Conservation (phyloP, 2,329 filamentous ascomycete genomes). For the Colletotrichum viniferum region DNA sequence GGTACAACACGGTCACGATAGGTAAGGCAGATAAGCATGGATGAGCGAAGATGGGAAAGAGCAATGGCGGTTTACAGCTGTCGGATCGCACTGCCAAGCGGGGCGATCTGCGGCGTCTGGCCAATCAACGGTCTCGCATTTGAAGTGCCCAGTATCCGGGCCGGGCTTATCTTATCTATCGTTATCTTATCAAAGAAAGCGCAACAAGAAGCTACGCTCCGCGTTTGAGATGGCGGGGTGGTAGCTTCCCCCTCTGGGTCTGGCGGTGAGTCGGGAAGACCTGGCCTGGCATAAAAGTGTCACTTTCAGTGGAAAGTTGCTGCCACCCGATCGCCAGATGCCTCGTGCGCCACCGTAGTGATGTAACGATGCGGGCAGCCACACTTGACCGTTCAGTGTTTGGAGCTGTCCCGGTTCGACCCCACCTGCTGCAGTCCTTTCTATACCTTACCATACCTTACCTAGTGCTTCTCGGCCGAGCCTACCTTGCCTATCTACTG, state of each 20-base stretch:
- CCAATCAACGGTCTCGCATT: neutral
- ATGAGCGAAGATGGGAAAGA: neutral
- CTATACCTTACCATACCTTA: neutral
- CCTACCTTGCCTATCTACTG: neutral
- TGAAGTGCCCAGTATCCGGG: neutral
- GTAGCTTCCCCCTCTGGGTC: neutral
- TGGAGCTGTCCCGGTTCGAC: neutral
- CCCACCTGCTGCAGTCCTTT: neutral
- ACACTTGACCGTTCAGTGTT: neutral
- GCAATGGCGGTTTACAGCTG: neutral
- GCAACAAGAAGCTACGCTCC: neutral
- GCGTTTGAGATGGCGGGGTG: neutral
- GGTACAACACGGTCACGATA: neutral
- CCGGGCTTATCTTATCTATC: neutral
- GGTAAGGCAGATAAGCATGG: neutral
- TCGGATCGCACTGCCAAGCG: neutral
- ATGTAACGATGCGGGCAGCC: neutral
- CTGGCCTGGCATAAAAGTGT: neutral
- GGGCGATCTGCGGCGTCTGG: neutral
- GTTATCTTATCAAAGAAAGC: neutral
- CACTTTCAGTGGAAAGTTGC: neutral
- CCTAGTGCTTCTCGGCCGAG: neutral
- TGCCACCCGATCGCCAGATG: neutral
- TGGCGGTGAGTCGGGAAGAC: neutral
- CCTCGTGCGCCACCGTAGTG: neutral